Base-by-base conservation (phyloP, 345 rosid species). In the Melaleuca alternifolia region DNA sequence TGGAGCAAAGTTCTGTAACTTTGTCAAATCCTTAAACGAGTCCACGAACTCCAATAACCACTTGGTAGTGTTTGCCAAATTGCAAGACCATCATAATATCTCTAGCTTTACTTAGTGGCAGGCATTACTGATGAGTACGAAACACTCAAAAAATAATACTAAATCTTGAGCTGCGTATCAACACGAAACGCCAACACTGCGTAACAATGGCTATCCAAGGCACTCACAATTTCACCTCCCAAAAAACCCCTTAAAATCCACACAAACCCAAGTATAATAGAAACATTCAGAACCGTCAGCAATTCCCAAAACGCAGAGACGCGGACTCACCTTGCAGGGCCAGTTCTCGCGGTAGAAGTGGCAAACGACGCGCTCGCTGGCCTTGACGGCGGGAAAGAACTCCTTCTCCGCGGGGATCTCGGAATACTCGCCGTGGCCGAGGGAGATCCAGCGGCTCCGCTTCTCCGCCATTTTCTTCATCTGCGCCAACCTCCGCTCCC, bases 381-480 rank as follows among this genome's bases (percentile, higher is more conserved):
- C 97, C 86, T 96, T 97, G 46, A 96, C 99, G 54, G 87, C 87
- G 50, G 97, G 84, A 92, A 97, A 95, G 92, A 97, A 95, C 54
- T 97, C 99, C 86, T 96, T 96, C 92, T 97, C 99, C 12, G 89
- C 88, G 23, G 90, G 93, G 84, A 97, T 97, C 91, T 96, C 99
- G 8, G 98, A 59, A 91, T 95, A 97, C 51, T 96, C 99, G 14
- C 99, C 96, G 54, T 97, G 99, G 81, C 99, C 99, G 21, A 94
- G 95, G n/a, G 97, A 92, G 91, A 96, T 91, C 99, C 99, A 97
- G 86, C 97, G 98, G 91, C 90, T 94, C 86, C 92, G 92, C 91
- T 94, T 96, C 96, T 96, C 98, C 6, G 97, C 98, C 98, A 96
- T 93, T 88, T 92, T 93, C 95, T 96, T 97, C 99, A 96, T 96